These are phyloP conservation scores for Thelephora terrestris DNA, from an alignment of 1,284 basidiomycete species.

Conservation along the genomic window DNA sequence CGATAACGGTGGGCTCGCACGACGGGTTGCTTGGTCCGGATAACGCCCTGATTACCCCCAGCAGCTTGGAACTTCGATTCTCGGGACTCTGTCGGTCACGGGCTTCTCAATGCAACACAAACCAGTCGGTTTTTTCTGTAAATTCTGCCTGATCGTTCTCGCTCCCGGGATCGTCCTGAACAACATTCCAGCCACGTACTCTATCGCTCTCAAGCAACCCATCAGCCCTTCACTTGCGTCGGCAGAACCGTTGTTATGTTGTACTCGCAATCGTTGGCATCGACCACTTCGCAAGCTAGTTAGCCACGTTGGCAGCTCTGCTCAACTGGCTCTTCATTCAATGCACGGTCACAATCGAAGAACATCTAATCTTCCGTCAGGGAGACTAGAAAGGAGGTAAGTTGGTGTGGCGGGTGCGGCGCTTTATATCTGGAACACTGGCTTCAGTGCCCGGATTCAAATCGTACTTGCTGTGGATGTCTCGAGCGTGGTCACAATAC, in stretches of 20 bases:
- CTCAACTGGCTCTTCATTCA: slow-evolving; percentile 26
- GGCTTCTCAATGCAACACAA: slow-evolving; percentile 17
- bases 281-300: slow-evolving; percentile 22
- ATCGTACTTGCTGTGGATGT: slow-evolving; percentile 23
- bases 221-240: slow-evolving; percentile 26
- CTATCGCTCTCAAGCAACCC: slow-evolving; percentile 23
- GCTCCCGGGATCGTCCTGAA: slow-evolving; percentile 25
- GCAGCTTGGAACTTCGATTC: too few species aligned
- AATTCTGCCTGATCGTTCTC: slow-evolving; percentile 21
- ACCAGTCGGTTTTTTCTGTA: slow-evolving; percentile 19
- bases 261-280: slow-evolving; percentile 26
- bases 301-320: slow-evolving; percentile 23
- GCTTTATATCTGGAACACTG: neutral
- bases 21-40: too few species aligned
- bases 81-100: slow-evolving; percentile 21
- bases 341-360: slow-evolving; percentile 21
- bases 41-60: too few species aligned
- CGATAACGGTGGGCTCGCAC: too few species aligned
- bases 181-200: slow-evolving; percentile 26
- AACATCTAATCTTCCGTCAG: slow-evolving; percentile 27
- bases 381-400: slow-evolving; percentile 12
- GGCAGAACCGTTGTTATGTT: slow-evolving; percentile 24
- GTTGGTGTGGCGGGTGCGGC: neutral
- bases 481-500: too few species aligned
- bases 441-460: slow-evolving; percentile 12